Base-by-base conservation (phyloP, 2,329 filamentous ascomycete species). In the Colletotrichum camelliae region DNA sequence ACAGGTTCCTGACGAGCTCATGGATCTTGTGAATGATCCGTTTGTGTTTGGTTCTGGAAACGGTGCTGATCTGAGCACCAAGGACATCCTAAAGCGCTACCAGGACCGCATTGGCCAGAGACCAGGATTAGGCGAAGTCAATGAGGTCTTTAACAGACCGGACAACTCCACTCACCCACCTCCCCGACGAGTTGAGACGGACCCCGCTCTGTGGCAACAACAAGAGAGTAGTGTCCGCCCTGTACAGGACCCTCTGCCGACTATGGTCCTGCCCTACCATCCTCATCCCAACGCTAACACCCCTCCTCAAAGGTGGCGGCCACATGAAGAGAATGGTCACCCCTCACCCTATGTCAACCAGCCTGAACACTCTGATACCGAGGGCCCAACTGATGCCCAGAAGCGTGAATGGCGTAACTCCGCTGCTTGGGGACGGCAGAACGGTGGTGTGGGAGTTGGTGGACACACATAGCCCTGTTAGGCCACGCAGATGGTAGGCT, bases 21-120 rank as follows among this genome's bases (percentile, higher is more conserved):
- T 96, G 81, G 93, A 94, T 69, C 93, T 98, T 68, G 89, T 98
- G 31, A 95, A 93, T 82, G 96, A 99, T 83, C 93, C 93, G 6
- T 91, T 91, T 27, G 91, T 98, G 67, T 96, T 97, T 85, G 95
- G 93, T 85, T 95, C 93, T 82, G 43, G 43, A 52, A 94, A 92
- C 81, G 93, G 91, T 78, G 93, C 94, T 61, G 96, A 99, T 76
- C 93, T 98, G 77, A 98, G 96, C 2, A 98, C 96, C 7, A 99
- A 99, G 84, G 97, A 99, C 81, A 98, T 99, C 70, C 89, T 99
- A 67, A 98, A 96, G 83, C 93, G 95, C 72, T 98, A 97, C 85
- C 96, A 96, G 66, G 95, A 98, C 81, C 93, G 97, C 77, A 85
- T 86, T 71, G 88, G 88, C 8, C 86, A 89, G 58, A 86, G 92